These are phyloP conservation scores for Ascochyta fabae DNA, from an alignment of 2,329 filamentous ascomycete species.

Conservation along the genomic window DNA sequence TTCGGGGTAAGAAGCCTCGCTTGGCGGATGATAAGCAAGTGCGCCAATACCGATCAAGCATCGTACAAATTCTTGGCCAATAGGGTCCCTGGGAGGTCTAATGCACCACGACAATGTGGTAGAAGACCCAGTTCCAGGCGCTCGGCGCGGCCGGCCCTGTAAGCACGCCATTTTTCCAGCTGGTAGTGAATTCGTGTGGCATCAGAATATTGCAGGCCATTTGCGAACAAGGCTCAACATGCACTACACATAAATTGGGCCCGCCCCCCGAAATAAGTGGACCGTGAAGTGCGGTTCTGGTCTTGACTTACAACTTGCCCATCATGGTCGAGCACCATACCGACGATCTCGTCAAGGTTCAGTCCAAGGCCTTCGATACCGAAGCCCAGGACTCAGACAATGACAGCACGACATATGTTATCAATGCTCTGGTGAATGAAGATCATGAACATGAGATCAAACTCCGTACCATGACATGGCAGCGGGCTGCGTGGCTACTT, in stretches of 20 bases:
- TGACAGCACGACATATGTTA: constrained; percentile 18
- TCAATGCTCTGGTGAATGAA: constrained; percentile 28
- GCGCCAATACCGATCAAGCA: constrained; percentile 11
- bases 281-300: neutral
- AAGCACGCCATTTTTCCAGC: constrained; percentile 20
- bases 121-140: constrained; percentile 5
- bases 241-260: neutral
- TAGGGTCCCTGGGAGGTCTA: neutral
- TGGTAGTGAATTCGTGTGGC: neutral
- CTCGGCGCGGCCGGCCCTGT: constrained; percentile 14
- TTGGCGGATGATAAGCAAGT: constrained; percentile 19
- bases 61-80: constrained; percentile 2
- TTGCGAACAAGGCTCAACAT: too few species aligned
- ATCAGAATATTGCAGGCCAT: neutral
- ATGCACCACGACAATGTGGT: constrained; percentile 1
- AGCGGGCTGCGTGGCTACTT: constrained; percentile 80
- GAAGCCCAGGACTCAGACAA: constrained; percentile 22
- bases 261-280: neutral
- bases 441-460: constrained; percentile 59
- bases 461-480: constrained; percentile 55
- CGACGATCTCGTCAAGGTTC: constrained; percentile 3
- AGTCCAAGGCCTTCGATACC: constrained; percentile 17
- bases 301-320: neutral
- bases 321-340: constrained; percentile 11
- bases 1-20: constrained; percentile 20